Base-by-base conservation (phyloP, 2,329 filamentous ascomycete genomes). In the Cladosporium sp. region DNA sequence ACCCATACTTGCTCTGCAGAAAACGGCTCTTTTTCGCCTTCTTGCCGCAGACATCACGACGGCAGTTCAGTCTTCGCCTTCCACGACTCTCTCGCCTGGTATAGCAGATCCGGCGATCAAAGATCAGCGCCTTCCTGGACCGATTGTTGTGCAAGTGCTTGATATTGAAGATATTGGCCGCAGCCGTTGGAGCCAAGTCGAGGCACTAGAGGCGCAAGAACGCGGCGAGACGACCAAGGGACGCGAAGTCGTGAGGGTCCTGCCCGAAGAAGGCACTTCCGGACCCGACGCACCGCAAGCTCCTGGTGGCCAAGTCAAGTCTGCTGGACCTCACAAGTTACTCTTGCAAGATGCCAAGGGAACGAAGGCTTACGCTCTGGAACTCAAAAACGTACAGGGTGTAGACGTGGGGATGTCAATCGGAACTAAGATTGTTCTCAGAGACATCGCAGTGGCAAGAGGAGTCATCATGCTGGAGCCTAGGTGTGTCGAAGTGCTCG, bases 151-250 rank as follows among this genome's bases (percentile, higher is more conserved):
- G 1, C 95, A 98, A 77, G 86, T 98, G 0, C 80, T 97, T 1
- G 93, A 96, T 72, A 83, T 98, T 8, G 90, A 96, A 74, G 93
- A 98, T 74, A 84, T 98, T 23, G 85, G 89, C 2, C 84, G 86
- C 62, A 92, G 90, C 71, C 85, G 90, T 61, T 96, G 93, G 92
- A 89, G 92, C 69, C 92, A 97, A 77, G 85, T 97, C 35, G 92
- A 97, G 76, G 88, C 89, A 37, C 86, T 95, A 7, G 91, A 94
- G 77, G 85, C 88, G 52, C 82, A 88, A 53, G 88, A 90, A 72
- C 84, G 90, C 14, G 91, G 91, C 0, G 91, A 94, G 79, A 86
- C 82, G 69, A 91, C 85, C 0, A 85, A 87, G 49, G 95, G 95
- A 0, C 81, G 93, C 11, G 91, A 97, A 76, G 87, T 99, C 33